Evolutionary conservation across 768 basidiomycete genomes (phyloP), one percentile per base, ranked within the genome.

Genomic region (Tylopilus cervinicoccineus): DNA sequence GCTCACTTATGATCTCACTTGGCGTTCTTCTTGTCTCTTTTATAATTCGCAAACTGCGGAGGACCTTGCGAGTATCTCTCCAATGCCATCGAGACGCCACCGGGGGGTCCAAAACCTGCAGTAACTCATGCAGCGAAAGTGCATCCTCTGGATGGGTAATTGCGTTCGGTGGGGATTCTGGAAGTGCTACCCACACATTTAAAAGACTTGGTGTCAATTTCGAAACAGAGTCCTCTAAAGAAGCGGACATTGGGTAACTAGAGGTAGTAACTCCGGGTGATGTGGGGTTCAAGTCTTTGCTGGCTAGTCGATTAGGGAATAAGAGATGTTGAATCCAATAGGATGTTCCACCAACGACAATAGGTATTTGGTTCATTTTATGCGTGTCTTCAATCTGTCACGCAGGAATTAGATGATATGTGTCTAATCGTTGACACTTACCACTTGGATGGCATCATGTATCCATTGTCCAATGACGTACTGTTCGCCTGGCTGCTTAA

Each of bases 281-380:
- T 34, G 39, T 23, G 19, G 38, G 26, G 12, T 38, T 19, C 26
- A 61, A 45, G 13, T 69, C 55, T 16, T 66, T 58, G 20, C 57
- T 62, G 7, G 67, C 70, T 29, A 93, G 72, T 20, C 87, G 79
- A 59, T 85, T 81, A 0, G 93, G 89, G 61, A 98, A 97, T 12
- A 98, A 72, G 32, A 96, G 81, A 63, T 99, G 91, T 59, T 99
- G 95, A 22, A 95, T 88, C 86, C 94, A 99, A 64, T 99, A 99
- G 4, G 91, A 83, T 2, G 96, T 98, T 6, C 96, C 96, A 3
- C 96, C 96, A 38, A 95, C 93, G 7, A 95, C 73, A 47, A 99
- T 88, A 0, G 96, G 95, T 6, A 97, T 65, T 49, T 85, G 70
- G 4, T 76, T 65, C 50, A 76, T 71, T 32, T 56, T 53, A 58